phyloP scores from a whole-genome alignment of 2,329 filamentous ascomycete species.

The Penicillium nordicum region DNA sequence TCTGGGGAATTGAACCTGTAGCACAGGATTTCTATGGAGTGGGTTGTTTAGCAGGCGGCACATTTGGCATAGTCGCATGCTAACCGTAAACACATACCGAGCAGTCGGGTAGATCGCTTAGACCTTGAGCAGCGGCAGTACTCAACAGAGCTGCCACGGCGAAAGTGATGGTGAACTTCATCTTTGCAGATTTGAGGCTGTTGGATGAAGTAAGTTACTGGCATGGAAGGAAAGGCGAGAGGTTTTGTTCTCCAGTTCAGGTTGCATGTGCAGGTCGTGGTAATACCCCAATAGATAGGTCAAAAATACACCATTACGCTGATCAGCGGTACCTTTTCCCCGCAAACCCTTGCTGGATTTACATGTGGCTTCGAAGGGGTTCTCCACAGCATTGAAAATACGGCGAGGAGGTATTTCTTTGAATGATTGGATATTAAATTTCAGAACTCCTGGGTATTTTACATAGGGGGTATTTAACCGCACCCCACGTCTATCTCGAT shows the following conservation, averaged over 20 bases:
- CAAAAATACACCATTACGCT: neutral
- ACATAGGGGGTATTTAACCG: neutral
- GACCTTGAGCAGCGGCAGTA: constrained; percentile 46
- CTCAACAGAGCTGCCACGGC: constrained; percentile 54
- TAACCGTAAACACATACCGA: constrained; percentile 49
- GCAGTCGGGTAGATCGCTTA: constrained; percentile 49
- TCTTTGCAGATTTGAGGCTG: constrained; percentile 25
- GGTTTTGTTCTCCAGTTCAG: neutral
- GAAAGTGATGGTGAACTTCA: constrained; percentile 52
- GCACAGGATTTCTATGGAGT: constrained; percentile 37
- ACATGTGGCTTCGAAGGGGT: neutral
- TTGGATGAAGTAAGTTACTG: neutral
- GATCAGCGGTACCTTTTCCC: neutral
- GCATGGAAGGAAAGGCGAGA: neutral
- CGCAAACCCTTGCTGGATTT: neutral
- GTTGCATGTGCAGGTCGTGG: neutral
- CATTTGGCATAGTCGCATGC: neutral
- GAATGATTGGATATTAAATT: neutral
- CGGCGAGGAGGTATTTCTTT: neutral
- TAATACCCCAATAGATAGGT: constrained; percentile 1
- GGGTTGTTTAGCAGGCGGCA: constrained; percentile 3
- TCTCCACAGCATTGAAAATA: neutral
- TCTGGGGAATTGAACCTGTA: constrained; percentile 40
- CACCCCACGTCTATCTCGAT: neutral
- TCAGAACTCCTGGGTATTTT: neutral